These are phyloP conservation scores for Phytophthora vignae DNA, from an alignment of 352 stramenopile species.

Conservation along the genomic window DNA sequence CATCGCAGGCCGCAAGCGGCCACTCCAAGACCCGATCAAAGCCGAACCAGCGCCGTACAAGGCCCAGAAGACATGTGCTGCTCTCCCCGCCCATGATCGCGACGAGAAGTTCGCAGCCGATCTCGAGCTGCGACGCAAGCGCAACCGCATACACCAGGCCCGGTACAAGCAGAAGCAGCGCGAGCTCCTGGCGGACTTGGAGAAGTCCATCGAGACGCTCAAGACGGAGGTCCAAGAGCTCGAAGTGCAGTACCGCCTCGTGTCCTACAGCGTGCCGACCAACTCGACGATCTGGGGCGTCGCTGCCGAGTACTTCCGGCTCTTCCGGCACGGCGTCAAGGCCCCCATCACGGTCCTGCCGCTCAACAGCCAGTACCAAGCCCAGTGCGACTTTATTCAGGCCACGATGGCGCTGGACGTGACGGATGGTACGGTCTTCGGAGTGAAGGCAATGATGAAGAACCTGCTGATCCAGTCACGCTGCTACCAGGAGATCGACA, in stretches of 20 bases:
- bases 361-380: background rate
- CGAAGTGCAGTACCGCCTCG: slow-evolving; percentile 4
- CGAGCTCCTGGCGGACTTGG: slow-evolving; percentile 1
- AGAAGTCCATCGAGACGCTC: background rate
- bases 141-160: slow-evolving; percentile 12
- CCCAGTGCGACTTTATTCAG: slow-evolving; percentile 18
- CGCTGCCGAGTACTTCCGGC: slow-evolving; percentile 13
- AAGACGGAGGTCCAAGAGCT: slow-evolving; percentile 14
- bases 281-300: slow-evolving; percentile 11
- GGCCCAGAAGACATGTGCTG: background rate
- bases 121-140: slow-evolving; percentile 8
- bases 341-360: background rate
- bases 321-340: slow-evolving; percentile 13
- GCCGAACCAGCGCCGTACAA: background rate
- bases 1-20: no score
- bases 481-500: slow-evolving; percentile 16
- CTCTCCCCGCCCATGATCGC: background rate
- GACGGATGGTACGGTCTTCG: slow-evolving; percentile 4
- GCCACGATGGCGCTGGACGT: slow-evolving; percentile 4
- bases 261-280: slow-evolving; percentile 11
- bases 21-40: background rate
- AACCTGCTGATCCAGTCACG: background rate
- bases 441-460: slow-evolving; percentile 1
- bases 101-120: background rate
- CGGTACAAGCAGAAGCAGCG: slow-evolving; percentile 15